phyloP scores from a whole-genome alignment of 208 protist species.

The Vickermania spadyakhi region DNA sequence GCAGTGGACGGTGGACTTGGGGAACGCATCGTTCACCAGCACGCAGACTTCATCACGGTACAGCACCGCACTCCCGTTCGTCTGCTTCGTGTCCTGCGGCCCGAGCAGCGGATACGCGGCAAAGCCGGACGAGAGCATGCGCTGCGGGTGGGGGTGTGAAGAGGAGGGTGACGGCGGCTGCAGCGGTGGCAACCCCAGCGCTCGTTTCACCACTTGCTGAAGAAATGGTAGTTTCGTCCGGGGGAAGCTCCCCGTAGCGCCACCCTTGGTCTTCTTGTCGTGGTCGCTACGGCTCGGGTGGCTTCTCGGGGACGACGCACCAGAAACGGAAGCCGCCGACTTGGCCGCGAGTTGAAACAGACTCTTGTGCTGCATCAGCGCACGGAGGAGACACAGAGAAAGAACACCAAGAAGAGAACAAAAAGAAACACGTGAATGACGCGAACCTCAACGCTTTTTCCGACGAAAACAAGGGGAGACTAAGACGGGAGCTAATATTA shows the following conservation, averaged over 20 bases:
- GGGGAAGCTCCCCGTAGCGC: conserved; percentile 24
- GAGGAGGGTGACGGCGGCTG: conserved; percentile 6
- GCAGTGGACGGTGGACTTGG: conserved; percentile 80
- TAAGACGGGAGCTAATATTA: no score
- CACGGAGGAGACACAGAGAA: no score
- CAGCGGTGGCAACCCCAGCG: conserved; percentile 15
- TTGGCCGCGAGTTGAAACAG: no score
- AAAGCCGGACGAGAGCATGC: conserved; percentile 18
- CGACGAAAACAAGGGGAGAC: no score
- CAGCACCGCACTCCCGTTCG: conserved; percentile 33
- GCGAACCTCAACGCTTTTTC: no score
- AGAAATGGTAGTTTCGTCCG: conserved; percentile 68
- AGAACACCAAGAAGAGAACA: no score
- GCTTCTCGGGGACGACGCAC: conserved; percentile 1
- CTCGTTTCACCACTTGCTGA: conserved; percentile 51
- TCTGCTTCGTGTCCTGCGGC: conserved; percentile 20
- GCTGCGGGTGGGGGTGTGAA: conserved; percentile 1
- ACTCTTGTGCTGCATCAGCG: no score
- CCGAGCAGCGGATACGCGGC: conserved; percentile 27
- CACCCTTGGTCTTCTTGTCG: neutral
- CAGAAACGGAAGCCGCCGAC: no score
- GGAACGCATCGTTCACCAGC: conserved; percentile 78
- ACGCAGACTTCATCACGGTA: conserved; percentile 70
- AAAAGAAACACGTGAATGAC: no score
- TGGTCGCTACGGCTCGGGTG: conserved; percentile 2